Base-by-base conservation (phyloP, 306 rosid species). In the Senna tora region DNA sequence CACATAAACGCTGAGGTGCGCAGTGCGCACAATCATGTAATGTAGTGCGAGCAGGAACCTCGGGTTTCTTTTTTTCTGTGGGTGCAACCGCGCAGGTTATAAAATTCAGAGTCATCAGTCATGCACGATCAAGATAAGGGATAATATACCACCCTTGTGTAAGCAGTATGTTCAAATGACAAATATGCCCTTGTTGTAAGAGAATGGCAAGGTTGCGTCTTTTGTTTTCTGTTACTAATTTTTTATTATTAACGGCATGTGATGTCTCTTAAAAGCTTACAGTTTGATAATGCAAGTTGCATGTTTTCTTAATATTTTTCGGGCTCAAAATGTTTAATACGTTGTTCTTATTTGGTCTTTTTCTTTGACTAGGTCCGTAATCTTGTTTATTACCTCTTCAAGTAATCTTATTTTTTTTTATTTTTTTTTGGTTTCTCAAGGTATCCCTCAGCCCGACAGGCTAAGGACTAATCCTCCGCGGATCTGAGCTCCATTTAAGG, bases 1-100 rank as follows among this genome's bases (percentile, higher is more conserved):
- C 85, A 79, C 86, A 74, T 28, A 25, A 16, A 53, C 34, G 2
- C 9, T 0, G 2, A 16, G 4, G 58, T 33, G 68, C 73, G 71
- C 41, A 28, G 13, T 0, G 0, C 1, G 69, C 32, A 14, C 2
- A 15, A 6, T 11, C 20, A 2, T 30, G 13, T 28, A 73, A 0
- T 34, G 0, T 73, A 72, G 85, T 13, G 19, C 0, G 0, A 21
- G 9, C 1, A 7, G 13, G 9, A 57, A 7, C 6, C 22, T 2
- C 1, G 64, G 13, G 21, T 7, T 57, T 32, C 22, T n/a, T 0
- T n/a, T 0, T 32, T 32, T 58, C 43, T 33, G 66, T 36, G 32
- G 67, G 67, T 61, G 67, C 30, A 36, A 5, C 25, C 0, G 47
- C 0, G 47, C 47, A 19, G 14, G 30, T 36, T 36, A 43, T 19